Percentiles rank a stretch among this genome's conserved stretches.
phyloP scores from a whole-genome alignment of 2,329 filamentous ascomycete genomes.

The Pyricularia sp. region DNA sequence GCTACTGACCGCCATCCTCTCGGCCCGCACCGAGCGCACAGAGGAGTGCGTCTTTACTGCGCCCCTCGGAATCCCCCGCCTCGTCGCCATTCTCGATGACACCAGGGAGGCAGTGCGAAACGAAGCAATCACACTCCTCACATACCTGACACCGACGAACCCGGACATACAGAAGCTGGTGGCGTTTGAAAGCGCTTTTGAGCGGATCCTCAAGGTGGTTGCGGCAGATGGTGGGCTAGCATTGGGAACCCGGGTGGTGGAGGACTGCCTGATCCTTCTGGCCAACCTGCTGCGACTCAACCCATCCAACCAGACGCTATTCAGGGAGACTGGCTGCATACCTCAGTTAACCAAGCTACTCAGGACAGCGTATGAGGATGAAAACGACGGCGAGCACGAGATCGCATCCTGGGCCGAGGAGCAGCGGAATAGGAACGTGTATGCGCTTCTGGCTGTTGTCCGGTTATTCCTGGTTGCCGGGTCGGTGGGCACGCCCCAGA shows the following conservation, averaged over 20 bases:
- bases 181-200: conserved; percentile 90
- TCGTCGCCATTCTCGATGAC: conserved; percentile 80
- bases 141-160: conserved; percentile 77
- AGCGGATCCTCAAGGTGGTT: conserved; percentile 75
- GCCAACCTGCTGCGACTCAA: conserved; percentile 85
- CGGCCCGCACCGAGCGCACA: conserved; percentile 78
- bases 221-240: conserved; percentile 70
- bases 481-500: conserved; percentile 70
- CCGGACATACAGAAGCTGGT: conserved; percentile 89
- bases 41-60: conserved; percentile 91
- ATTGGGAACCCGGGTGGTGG: conserved; percentile 77
- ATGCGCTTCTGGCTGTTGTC: conserved; percentile 78
- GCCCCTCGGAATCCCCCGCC: conserved; percentile 75
- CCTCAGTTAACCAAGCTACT: conserved; percentile 62
- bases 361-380: conserved; percentile 40
- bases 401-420: conserved; percentile 66
- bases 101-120: conserved; percentile 78
- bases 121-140: conserved; percentile 78
- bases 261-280: conserved; percentile 85
- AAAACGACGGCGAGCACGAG: conserved; percentile 44
- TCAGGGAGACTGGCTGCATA: conserved; percentile 82
- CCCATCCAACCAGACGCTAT: conserved; percentile 84
- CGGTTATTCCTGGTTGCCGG: conserved; percentile 77
- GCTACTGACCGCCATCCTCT: conserved; percentile 76
- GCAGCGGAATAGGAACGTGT: conserved; percentile 82